phyloP scores from a whole-genome alignment of 179 eudicot species.

The Silene coronaria region DNA sequence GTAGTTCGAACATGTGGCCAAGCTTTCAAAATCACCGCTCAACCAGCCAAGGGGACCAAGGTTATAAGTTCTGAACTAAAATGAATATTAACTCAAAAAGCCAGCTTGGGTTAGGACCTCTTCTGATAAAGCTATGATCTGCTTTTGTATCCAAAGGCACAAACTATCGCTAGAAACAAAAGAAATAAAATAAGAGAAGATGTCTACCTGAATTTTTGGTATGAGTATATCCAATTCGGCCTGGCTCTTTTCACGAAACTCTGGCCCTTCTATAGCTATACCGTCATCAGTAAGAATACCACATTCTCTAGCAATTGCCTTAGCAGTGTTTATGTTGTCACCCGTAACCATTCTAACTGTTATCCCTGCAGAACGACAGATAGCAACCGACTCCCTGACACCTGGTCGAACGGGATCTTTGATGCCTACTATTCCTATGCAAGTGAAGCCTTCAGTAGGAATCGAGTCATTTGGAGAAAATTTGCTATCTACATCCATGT shows the following conservation, averaged over 20 bases:
- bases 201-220: conserved; percentile 74
- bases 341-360: conserved; percentile 92
- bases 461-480: conserved; percentile 49
- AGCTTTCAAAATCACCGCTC: background rate
- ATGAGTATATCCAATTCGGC: conserved; percentile 63
- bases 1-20: background rate
- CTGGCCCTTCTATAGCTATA: conserved; percentile 93
- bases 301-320: conserved; percentile 94
- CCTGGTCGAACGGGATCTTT: conserved; percentile 96
- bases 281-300: conserved; percentile 94
- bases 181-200: background rate
- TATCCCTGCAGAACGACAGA: conserved; percentile 80
- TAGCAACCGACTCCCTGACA: conserved; percentile 83
- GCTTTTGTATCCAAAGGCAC: background rate
- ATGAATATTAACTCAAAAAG: background rate
- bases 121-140: background rate
- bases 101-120: background rate
- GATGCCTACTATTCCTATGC: conserved; percentile 85
- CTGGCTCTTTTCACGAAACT: conserved; percentile 55
- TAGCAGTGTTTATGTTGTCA: conserved; percentile 88
- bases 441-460: conserved; percentile 66
- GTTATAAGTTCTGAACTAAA: background rate
- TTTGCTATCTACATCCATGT: conserved; percentile 56
- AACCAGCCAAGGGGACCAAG: background rate
- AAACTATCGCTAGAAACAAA: background rate